Conservation (phyloP, 805 yeast genomes). For the Cyberlindnera sargentensis region DNA sequence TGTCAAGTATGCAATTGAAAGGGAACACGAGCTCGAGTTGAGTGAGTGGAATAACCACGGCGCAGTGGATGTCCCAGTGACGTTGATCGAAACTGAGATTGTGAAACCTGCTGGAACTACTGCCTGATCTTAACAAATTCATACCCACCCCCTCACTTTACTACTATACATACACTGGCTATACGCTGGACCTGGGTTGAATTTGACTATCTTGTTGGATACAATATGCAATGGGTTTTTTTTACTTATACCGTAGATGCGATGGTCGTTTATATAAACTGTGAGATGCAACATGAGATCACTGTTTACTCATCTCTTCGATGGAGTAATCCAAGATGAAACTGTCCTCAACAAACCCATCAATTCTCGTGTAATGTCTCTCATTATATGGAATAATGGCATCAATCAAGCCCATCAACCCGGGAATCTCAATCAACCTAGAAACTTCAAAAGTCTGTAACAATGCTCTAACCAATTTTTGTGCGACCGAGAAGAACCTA, state of each 20-base stretch:
- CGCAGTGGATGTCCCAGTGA: conserved; percentile 43
- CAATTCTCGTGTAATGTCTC: conserved; percentile 74
- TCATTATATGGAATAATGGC: conserved; percentile 83
- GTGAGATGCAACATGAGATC: too few species aligned
- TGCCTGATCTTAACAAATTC: neutral
- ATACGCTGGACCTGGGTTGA: neutral
- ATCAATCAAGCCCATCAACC: conserved; percentile 60
- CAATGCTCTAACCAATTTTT: conserved; percentile 62
- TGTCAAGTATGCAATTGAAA: conserved; percentile 74
- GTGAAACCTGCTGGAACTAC: neutral
- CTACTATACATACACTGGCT: too few species aligned
- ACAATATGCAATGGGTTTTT: neutral
- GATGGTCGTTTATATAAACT: too few species aligned
- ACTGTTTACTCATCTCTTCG: conserved; percentile 55
- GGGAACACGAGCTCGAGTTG: conserved; percentile 69
- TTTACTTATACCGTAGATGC: too few species aligned
- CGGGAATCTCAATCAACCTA: conserved; percentile 55
- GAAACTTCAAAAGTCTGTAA: conserved; percentile 49
- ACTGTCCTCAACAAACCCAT: conserved; percentile 78
- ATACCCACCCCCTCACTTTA: neutral
- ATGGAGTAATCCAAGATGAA: conserved; percentile 79
- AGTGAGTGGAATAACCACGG: conserved; percentile 61
- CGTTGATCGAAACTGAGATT: conserved; percentile 33
- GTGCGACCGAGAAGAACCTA: conserved; percentile 73
- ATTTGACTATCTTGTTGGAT: neutral